These are phyloP conservation scores for Durusdinium trenchii DNA, from an alignment of 73 alveolate species.

Conservation along the genomic window DNA sequence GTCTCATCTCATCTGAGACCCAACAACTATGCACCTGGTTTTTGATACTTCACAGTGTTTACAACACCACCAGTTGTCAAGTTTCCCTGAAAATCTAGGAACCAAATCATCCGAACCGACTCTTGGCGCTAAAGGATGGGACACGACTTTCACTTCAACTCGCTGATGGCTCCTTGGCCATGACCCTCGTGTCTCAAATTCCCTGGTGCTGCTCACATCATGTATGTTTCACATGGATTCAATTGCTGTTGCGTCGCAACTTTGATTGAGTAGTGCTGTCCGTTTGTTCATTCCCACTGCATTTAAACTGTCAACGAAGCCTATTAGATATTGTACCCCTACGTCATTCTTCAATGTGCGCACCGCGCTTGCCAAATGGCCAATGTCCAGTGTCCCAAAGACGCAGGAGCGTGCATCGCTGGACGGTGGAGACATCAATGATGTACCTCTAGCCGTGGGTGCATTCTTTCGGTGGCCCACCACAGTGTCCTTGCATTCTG, in stretches of 20 bases:
- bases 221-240: too few relatives aligned
- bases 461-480: conserved; percentile 68
- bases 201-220: too few relatives aligned
- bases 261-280: too few relatives aligned
- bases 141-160: conserved; percentile 70
- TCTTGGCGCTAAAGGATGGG: conserved; percentile 93
- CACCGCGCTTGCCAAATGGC: neutral
- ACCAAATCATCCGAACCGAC: too few relatives aligned
- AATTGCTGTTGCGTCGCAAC: neutral
- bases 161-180: conserved; percentile 49
- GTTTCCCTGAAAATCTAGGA: too few relatives aligned
- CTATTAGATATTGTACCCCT: too few relatives aligned
- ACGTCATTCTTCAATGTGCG: neutral
- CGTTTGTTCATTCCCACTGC: too few relatives aligned
- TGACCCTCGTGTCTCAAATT: too few relatives aligned
- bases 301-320: neutral
- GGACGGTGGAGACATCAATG: conserved; percentile 31
- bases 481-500: conserved; percentile 29
- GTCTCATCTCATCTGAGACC: too few relatives aligned
- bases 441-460: conserved; percentile 75
- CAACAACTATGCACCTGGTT: too few relatives aligned
- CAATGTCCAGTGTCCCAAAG: neutral
- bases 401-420: conserved; percentile 29
- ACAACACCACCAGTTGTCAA: too few relatives aligned
- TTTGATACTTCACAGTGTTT: too few relatives aligned